phyloP scores from a whole-genome alignment of 176 grass and related monocot species.

The Musa beccarii region DNA sequence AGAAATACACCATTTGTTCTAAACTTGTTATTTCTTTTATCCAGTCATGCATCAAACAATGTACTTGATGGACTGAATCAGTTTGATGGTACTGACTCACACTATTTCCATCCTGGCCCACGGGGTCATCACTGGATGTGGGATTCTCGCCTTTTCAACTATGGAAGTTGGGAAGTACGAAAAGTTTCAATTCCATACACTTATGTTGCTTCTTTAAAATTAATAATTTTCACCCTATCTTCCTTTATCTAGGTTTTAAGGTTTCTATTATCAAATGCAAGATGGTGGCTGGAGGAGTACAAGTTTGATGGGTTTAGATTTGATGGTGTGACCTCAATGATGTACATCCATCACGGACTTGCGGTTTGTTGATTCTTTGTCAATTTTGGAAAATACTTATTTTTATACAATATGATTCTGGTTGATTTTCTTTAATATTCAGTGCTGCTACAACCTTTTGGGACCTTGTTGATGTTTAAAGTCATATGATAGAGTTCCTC shows the following conservation, averaged over 20 bases:
- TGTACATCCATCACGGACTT: slow-evolving; percentile 90
- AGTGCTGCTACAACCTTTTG: no score
- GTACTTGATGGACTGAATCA: slow-evolving; percentile 78
- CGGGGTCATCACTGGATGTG: slow-evolving; percentile 92
- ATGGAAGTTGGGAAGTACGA: slow-evolving; percentile 75
- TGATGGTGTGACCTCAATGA: slow-evolving; percentile 94
- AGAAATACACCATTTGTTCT: slow-evolving; percentile 18
- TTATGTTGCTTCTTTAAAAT: slow-evolving; percentile 18
- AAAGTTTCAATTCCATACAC: not conserved
- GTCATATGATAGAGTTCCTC: no score
- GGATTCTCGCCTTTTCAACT: slow-evolving; percentile 92
- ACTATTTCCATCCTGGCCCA: slow-evolving; percentile 73
- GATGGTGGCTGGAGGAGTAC: slow-evolving; percentile 95
- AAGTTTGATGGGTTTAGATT: slow-evolving; percentile 95
- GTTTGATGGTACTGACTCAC: slow-evolving; percentile 86
- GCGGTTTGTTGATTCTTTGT: slow-evolving; percentile 35
- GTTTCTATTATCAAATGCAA: slow-evolving; percentile 85
- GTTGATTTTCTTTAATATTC: not conserved
- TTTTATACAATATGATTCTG: slow-evolving; percentile 16
- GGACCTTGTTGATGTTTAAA: no score
- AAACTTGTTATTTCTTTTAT: slow-evolving; percentile 11
- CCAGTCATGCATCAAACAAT: slow-evolving; percentile 80
- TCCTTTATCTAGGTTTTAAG: slow-evolving; percentile 51
- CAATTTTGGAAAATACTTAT: not conserved
- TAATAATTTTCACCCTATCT: slow-evolving; percentile 16